Evolutionary conservation across 2,329 filamentous ascomycete genomes (phyloP).

Genomic region (Diaporthe ilicicola): DNA sequence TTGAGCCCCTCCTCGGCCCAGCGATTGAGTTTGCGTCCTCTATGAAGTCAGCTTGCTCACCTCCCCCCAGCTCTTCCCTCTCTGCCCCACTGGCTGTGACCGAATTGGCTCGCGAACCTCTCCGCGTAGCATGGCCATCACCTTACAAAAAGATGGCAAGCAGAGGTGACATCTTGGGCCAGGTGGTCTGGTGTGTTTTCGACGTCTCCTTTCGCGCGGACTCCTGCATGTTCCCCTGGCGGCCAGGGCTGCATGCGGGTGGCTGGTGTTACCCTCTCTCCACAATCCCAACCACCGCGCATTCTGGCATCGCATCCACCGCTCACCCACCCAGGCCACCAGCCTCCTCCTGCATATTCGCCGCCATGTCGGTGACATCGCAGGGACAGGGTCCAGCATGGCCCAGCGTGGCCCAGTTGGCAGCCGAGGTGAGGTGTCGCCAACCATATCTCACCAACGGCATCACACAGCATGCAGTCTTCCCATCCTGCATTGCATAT

Average conservation of each 20-base stretch:
- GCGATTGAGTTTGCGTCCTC: not conserved
- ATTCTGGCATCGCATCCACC: conserved; percentile 19
- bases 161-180: not conserved
- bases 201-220: not conserved
- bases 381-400: conserved; percentile 11
- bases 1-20: not conserved
- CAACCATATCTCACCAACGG: conserved; percentile 27
- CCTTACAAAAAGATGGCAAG: not conserved
- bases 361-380: conserved; percentile 17
- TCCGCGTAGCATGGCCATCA: not conserved
- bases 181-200: not conserved
- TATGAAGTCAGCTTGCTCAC: not conserved
- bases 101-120: not conserved
- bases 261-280: conserved; percentile 30
- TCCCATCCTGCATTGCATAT: conserved; percentile 27
- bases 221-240: conserved; percentile 2
- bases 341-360: conserved; percentile 27
- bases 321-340: no score
- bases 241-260: conserved; percentile 27
- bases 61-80: not conserved
- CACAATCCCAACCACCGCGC: conserved; percentile 31
- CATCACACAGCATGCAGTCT: conserved; percentile 26
- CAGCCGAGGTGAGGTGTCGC: conserved; percentile 25
- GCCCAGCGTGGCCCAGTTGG: not conserved
- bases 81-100: conserved; percentile 11